phyloP scores from a whole-genome alignment of 495 filamentous ascomycete genomes.

The Penicillium dipodomyicola region DNA sequence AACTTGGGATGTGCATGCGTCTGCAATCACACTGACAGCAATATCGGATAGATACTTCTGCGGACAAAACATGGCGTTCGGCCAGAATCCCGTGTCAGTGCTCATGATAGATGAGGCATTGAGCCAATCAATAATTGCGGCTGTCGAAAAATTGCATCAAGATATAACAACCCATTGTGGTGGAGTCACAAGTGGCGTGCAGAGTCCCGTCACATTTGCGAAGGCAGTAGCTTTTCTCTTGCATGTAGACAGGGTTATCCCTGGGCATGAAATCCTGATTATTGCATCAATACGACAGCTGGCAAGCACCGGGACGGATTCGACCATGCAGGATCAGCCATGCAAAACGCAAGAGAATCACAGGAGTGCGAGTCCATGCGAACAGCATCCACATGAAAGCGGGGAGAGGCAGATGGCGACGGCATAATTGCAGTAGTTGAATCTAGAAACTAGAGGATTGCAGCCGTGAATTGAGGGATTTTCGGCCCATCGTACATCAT shows the following conservation, averaged over 20 bases:
- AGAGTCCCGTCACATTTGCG: slow-evolving; percentile 23
- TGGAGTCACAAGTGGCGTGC: slow-evolving; percentile 25
- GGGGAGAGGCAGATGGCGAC: slow-evolving; percentile 36
- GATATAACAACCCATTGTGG: slow-evolving; percentile 16
- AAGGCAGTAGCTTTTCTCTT: slow-evolving; percentile 24
- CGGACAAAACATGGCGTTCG: slow-evolving; percentile 14
- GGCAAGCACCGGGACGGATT: slow-evolving; percentile 35
- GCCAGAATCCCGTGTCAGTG: slow-evolving; percentile 21
- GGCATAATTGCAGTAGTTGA: slow-evolving; percentile 38
- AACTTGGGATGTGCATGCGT: slow-evolving; percentile 17
- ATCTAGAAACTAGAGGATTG: slow-evolving; percentile 26
- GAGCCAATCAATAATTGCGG: slow-evolving; percentile 25
- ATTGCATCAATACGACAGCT: slow-evolving; percentile 44
- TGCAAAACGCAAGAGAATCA: slow-evolving; percentile 33
- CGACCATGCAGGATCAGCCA: slow-evolving; percentile 43
- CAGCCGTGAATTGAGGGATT: slow-evolving; percentile 45
- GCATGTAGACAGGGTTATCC: slow-evolving; percentile 31
- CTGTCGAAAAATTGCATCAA: slow-evolving; percentile 8
- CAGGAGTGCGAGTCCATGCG: slow-evolving; percentile 28
- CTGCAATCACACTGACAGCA: slow-evolving; percentile 29
- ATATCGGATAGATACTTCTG: slow-evolving; percentile 17
- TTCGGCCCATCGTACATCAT: slow-evolving; percentile 36
- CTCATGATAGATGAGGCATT: slow-evolving; percentile 19
- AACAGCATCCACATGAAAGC: slow-evolving; percentile 34
- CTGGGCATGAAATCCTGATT: slow-evolving; percentile 27